phyloP scores from a whole-genome alignment of 495 filamentous ascomycete genomes.

The Aspergillus wentii region DNA sequence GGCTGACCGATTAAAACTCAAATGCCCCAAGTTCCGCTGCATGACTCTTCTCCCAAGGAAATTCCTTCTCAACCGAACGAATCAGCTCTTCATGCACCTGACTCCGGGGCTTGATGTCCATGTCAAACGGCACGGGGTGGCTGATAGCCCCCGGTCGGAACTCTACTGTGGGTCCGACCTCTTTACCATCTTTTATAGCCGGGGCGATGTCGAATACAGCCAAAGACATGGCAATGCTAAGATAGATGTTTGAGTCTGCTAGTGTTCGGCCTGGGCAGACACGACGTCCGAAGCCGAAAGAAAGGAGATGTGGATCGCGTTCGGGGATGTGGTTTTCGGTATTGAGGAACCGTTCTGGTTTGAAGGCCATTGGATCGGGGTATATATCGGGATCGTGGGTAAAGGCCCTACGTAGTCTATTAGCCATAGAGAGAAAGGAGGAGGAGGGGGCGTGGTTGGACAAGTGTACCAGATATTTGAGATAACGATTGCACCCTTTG shows the following conservation, averaged over 20 bases:
- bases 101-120: slow-evolving; percentile 22
- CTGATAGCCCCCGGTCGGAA: slow-evolving; percentile 32
- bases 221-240: slow-evolving; percentile 26
- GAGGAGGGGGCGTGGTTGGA: background rate
- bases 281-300: slow-evolving; percentile 36
- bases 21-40: too few relatives aligned
- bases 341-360: slow-evolving; percentile 30
- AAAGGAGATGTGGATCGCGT: slow-evolving; percentile 26
- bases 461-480: slow-evolving; percentile 37
- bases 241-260: slow-evolving; percentile 28
- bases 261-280: slow-evolving; percentile 33
- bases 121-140: background rate
- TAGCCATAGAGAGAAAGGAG: too few relatives aligned
- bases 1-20: too few relatives aligned
- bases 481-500: slow-evolving; percentile 41
- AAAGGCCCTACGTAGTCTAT: slow-evolving; percentile 21
- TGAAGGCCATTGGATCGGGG: slow-evolving; percentile 22
- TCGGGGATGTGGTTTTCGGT: slow-evolving; percentile 18
- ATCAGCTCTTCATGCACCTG: slow-evolving; percentile 28
- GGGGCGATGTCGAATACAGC: slow-evolving; percentile 39
- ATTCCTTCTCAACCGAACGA: slow-evolving; percentile 27
- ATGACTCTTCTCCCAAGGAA: slow-evolving; percentile 44
- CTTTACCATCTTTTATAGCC: slow-evolving; percentile 21
- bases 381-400: slow-evolving; percentile 28
- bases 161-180: slow-evolving; percentile 18